phyloP scores from a whole-genome alignment of 2,329 filamentous ascomycete species.

The Cladosporium sp. region DNA sequence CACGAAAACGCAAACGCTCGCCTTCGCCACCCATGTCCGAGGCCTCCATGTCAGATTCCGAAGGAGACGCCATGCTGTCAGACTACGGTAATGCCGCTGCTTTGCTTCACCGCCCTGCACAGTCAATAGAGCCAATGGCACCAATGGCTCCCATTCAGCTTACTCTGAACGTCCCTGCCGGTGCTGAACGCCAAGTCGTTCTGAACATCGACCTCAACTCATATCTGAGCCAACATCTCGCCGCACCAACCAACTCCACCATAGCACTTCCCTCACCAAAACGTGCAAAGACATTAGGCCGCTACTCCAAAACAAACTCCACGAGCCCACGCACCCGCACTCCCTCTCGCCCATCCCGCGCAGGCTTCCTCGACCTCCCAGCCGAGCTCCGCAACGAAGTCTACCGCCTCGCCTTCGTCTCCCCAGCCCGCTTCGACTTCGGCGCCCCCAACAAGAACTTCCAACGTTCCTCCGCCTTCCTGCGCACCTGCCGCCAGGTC shows the following conservation, averaged over 20 bases:
- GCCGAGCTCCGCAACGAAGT: constrained; percentile 50
- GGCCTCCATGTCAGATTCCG: constrained; percentile 22
- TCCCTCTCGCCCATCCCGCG: neutral
- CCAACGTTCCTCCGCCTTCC: constrained; percentile 44
- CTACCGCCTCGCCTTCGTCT: constrained; percentile 46
- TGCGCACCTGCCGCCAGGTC: constrained; percentile 49
- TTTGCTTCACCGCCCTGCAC: neutral
- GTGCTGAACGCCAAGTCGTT: constrained; percentile 47
- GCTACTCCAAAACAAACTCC: neutral
- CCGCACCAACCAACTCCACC: neutral
- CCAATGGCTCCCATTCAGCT: constrained; percentile 37
- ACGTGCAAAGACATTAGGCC: neutral
- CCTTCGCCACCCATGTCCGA: constrained; percentile 29
- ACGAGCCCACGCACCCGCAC: neutral
- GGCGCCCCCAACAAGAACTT: constrained; percentile 37
- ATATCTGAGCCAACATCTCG: constrained; percentile 2
- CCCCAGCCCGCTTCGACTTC: constrained; percentile 39
- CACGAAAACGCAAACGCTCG: constrained; percentile 34
- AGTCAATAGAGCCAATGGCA: constrained; percentile 20
- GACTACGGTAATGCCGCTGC: constrained; percentile 20
- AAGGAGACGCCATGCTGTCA: constrained; percentile 22
- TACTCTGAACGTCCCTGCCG: constrained; percentile 48
- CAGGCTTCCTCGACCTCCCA: constrained; percentile 41
- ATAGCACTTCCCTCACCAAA: constrained; percentile 7
- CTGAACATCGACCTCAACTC: constrained; percentile 28